Evolutionary conservation across 805 yeast genomes (phyloP), one percentile per base, ranked within the genome.

Genomic region (Tetrapisispora namnaoensis): DNA sequence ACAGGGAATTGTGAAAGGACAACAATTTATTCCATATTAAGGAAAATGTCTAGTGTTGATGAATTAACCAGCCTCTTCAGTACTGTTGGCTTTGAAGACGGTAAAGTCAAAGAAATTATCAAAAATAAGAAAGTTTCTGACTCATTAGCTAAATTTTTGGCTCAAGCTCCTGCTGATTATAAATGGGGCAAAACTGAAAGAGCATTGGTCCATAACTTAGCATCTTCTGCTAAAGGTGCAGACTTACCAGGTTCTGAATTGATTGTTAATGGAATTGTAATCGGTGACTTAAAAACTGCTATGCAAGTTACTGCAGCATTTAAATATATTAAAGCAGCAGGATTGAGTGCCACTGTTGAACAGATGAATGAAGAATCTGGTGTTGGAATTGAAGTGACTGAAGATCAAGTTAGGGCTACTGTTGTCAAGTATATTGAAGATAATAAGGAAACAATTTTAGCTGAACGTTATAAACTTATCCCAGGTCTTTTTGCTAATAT

Each of bases 41-140:
- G 17, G 17, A 22, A 11, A 30, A 60, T 60, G 65, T 51, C 61
- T 32, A 62, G 66, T 34, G 59, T 69, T 27, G 76, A 71, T 35
- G 69, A 63, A 18, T 55, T 73, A 17, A 60, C 70, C 22, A 50
- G 55, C 30, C 56, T 58, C 4, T 66, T 73, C 46, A 55, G 61
- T 48, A 52, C 55, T n/a, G 54, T 83, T 50, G 95, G 95, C 14
- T 79, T 86, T 55, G 79, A 77, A 56, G 91, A 83, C 17, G 73
- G 79, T 56, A 87, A 86, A 65, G 74, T 86, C 51, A 78, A 80
- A 45, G 98, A 93, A 62, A 82, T 89, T 49, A 66, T 80, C 49
- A 91, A 88, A 66, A 91, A 93, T 71, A 81, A 82, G 63, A 90
- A 90, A 66, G 95, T 90, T 38, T 77, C 91, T 17, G 71, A 72